phyloP scores from a whole-genome alignment of 2,329 filamentous ascomycete species.

The Furcasterigmium sp. region DNA sequence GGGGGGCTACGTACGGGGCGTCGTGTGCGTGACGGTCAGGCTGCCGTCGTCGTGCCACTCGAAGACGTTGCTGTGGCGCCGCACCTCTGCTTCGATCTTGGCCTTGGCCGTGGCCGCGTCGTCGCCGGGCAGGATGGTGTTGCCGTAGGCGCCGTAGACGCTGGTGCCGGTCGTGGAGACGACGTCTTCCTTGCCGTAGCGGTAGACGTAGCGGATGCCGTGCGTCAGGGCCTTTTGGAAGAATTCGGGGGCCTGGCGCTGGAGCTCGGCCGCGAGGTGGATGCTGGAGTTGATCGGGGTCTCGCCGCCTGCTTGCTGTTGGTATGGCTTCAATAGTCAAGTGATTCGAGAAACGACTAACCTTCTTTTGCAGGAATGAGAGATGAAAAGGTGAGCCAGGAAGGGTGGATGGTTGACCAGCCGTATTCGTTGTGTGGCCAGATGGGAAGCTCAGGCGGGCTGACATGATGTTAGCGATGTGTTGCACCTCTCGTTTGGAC shows the following conservation, averaged over 20 bases:
- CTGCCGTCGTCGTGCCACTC: slow-evolving; percentile 28
- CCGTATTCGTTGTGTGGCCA: slow-evolving; percentile 33
- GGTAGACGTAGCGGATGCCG: slow-evolving; percentile 24
- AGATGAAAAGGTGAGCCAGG: slow-evolving; percentile 26
- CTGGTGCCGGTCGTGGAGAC: slow-evolving; percentile 25
- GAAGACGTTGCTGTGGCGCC: slow-evolving; percentile 24
- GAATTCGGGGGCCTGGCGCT: slow-evolving; percentile 21
- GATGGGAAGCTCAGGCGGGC: slow-evolving; percentile 28
- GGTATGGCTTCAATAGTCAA: neutral
- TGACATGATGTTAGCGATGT: neutral
- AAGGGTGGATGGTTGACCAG: slow-evolving; percentile 29
- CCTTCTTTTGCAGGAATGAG: slow-evolving; percentile 15
- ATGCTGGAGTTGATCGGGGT: slow-evolving; percentile 26
- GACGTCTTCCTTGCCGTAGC: slow-evolving; percentile 18
- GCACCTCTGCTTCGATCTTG: slow-evolving; percentile 24
- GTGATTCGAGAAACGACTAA: slow-evolving; percentile 3
- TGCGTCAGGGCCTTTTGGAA: slow-evolving; percentile 18
- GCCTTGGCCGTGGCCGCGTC: slow-evolving; percentile 14
- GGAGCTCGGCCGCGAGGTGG: slow-evolving; percentile 18
- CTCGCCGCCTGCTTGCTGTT: slow-evolving; percentile 19
- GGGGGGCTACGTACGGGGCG: slow-evolving; percentile 16
- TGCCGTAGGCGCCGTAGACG: slow-evolving; percentile 23
- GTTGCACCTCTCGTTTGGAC: too few relatives aligned
- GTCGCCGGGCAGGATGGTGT: slow-evolving; percentile 18
- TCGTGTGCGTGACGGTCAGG: slow-evolving; percentile 25